Base-by-base conservation (phyloP, 2,329 filamentous ascomycete genomes). In the Ophiocordyceps camponoti-leonardi region DNA sequence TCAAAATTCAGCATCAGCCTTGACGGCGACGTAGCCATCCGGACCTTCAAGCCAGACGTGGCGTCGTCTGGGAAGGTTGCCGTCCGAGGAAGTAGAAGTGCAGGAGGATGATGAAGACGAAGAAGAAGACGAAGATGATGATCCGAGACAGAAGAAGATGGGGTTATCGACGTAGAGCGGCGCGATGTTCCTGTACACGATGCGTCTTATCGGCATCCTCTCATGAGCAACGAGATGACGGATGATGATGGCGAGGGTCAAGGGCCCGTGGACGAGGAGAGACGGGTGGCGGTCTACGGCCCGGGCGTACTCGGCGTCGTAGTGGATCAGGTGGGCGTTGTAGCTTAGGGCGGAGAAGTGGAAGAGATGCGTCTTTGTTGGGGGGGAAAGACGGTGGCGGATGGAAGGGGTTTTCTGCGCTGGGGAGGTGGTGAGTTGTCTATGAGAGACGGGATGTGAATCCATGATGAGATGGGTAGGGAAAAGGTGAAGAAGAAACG, bases 271-370 rank as follows among this genome's bases (percentile, higher is more conserved):
- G 46, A 96, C 84, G 16, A 96, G 71, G 23, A 86, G 67, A 49
- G 79, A 75, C 6, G 71, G 71, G 58, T 93, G 80, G 12, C 83
- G 83, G 61, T 96, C 92, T 13, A 79, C 67, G 13, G 74, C 66
- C 37, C 72, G 72, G 44, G 79, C 79, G 62, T 86, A 93, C 41
- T 71, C 57, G 1, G 71, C 73, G 60, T 95, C 84, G 20, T 94
- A 71, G 63, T 98, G 92, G 53, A 98, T 95, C 16, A 74, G 71
- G 62, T 98, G 92, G 1, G 86, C 86, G 61, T 98, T 98, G 68
- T 86, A 88, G 2, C 84, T 90, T 31, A 98, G 74, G 0, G 87
- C 87, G 19, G 83, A 92, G 68, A 90, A 96, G 48, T 88, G 79
- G 65, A 94, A 94, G 45, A 98, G 77, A 5, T 95, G 73, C 5